Conservation (phyloP, 805 yeast species). For the Candida succiphila region DNA sequence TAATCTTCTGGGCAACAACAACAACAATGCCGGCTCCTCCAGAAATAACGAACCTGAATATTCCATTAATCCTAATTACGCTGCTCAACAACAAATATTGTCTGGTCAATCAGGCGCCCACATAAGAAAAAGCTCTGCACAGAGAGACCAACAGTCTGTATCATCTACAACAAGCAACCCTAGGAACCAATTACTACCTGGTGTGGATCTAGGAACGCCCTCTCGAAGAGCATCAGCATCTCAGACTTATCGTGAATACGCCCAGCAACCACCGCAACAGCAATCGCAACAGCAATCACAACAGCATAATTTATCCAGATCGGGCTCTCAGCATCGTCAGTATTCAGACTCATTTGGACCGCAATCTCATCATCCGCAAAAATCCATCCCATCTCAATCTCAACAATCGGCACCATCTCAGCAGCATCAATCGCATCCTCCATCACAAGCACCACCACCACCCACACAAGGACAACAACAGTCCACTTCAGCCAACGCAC, state of each 20-base stretch:
- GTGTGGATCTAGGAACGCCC: constrained; percentile 19
- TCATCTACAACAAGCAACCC: too few species aligned
- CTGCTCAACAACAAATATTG: too few species aligned
- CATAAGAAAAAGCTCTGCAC: too few species aligned
- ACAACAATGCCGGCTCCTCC: neutral
- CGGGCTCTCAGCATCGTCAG: neutral
- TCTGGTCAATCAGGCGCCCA: too few species aligned
- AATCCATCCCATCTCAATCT: neutral
- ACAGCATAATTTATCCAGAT: neutral
- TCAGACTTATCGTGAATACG: constrained; percentile 1
- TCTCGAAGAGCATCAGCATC: too few species aligned
- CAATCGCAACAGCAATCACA: constrained; percentile 4
- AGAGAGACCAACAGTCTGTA: neutral
- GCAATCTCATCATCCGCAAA: neutral
- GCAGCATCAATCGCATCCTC: constrained; percentile 4
- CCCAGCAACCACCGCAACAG: constrained; percentile 3
- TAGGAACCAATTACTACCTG: constrained; percentile 10
- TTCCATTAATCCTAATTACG: constrained; percentile 1
- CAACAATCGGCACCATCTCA: constrained; percentile 3
- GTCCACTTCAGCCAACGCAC: constrained; percentile 1
- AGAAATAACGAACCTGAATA: constrained; percentile 1
- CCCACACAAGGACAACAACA: constrained; percentile 6
- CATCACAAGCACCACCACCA: constrained; percentile 6
- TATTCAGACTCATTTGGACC: neutral
- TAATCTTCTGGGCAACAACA: constrained; percentile 11